Base-by-base conservation (phyloP, 352 stramenopile species). In the Globisporangium barbulae region DNA sequence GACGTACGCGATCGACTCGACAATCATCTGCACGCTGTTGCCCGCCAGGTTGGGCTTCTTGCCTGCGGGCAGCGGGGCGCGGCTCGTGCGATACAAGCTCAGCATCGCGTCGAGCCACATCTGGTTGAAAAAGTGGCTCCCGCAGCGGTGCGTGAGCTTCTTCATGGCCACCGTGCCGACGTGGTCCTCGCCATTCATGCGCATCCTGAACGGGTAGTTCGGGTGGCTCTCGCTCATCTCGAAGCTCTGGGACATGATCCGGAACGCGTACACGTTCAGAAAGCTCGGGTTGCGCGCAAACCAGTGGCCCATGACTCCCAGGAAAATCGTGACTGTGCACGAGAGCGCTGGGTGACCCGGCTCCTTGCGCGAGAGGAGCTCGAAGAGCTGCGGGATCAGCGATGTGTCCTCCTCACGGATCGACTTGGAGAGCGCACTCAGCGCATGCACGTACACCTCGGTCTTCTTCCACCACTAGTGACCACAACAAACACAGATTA, bases 381-480 rank as follows among this genome's bases (percentile, higher is more conserved):
- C 80, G 54, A 93, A 93, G 17, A 93, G 68, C 59, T 74, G 80
- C 13, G 85, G 85, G 39, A 93, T 69, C 21, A 92, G 68, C 59
- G 68, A 89, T n/a, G 81, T 83, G 57, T 93, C 85, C 64, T 87
- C 85, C 53, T 91, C 78, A 13, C 83, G 78, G 58, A 93, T 78
- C 25, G 81, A 93, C 75, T 92, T 93, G 55, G 85, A 91, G 48
- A 93, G 48, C 21, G 85, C 85, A 68, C 83, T 93, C 45, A 93
- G 71, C 39, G 85, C 83, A 31, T 93, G 85, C 8, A 93, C 83
- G 59, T 91, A 92, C n/a, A 93, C 85, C 69, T 93, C 85, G 1
- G 80, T 90, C 52, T 72, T 76, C 45, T 75, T 73, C 83, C 83
- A 93, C 85, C 83, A 93, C 76, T 87, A 33, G 49, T 19, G 10